Percentiles rank a stretch among this genome's conserved stretches.
phyloP scores from a whole-genome alignment of 306 rosid genomes.

The Citrullus mucosospermus region DNA sequence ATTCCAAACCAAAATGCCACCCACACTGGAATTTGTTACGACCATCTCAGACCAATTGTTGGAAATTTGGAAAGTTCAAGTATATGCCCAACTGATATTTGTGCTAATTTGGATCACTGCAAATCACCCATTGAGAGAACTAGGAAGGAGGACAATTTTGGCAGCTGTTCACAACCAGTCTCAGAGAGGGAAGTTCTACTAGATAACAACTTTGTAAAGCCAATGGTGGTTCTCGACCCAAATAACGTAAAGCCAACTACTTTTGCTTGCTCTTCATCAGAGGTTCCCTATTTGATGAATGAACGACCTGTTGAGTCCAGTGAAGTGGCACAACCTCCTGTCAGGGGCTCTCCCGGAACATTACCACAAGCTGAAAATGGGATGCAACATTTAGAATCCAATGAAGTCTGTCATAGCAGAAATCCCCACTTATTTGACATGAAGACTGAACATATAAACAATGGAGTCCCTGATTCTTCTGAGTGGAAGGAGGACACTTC shows the following conservation, averaged over 20 bases:
- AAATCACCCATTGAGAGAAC: conserved; percentile 24
- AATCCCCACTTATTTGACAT: conserved; percentile 15
- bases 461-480: conserved; percentile 10
- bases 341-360: conserved; percentile 41
- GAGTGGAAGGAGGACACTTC: conserved; percentile 17
- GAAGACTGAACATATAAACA: conserved; percentile 11
- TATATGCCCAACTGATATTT: conserved; percentile 22
- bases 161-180: conserved; percentile 14
- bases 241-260: conserved; percentile 15
- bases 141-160: conserved; percentile 28
- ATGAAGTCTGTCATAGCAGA: conserved; percentile 11
- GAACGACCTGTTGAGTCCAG: conserved; percentile 32
- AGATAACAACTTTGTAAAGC: conserved; percentile 22
- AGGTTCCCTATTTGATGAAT: conserved; percentile 19
- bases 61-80: conserved; percentile 36
- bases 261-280: conserved; percentile 26
- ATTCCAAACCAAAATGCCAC: conserved; percentile 27
- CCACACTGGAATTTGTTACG: conserved; percentile 26
- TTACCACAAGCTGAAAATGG: conserved; percentile 29
- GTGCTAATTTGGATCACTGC: conserved; percentile 21
- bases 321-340: conserved; percentile 39
- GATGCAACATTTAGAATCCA: conserved; percentile 19
- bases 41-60: conserved; percentile 39
- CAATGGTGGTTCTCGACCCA: conserved; percentile 19
- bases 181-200: conserved; percentile 30